Evolutionary conservation across 192 early-diverging fungal species (phyloP), one percentile per base, ranked within the genome.

Genomic region (Thamnidium elegans): DNA sequence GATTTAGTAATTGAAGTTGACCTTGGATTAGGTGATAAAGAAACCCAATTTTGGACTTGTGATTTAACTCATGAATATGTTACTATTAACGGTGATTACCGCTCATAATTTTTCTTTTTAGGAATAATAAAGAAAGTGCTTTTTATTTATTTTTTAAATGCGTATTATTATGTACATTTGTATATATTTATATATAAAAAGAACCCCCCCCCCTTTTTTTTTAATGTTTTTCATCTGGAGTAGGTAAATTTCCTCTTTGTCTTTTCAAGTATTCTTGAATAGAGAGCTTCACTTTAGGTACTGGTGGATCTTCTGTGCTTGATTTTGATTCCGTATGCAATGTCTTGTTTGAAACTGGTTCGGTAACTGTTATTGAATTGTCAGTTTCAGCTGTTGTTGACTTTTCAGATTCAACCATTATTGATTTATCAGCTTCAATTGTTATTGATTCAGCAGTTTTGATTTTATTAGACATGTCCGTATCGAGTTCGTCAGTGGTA

Each of bases 61-160:
- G 96, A 98, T 79, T 81, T 97, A 30, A 92, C 87, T 55, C 89
- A 94, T 66, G 94, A 94, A 62, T 98, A 98, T 71, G 84, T 98
- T 32, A 88, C 82, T 19, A 98, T 97, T 69, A 98, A 98, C 72
- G 92, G 90, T 15, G 92, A 95, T 63, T 98, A 95, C 69, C 86
- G 92, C 21, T 84, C 83, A 42, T 88, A 75, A 63, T 43, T 58
- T 26, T 26, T 26, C n/a, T 26, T 26, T 26, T 2, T 2, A 55
- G 31, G 7, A 55, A 55, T 53, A 30, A 10, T 13, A 17, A 53
- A 21, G 23, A 23, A 34, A 30, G 34, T 15, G 15, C 1, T 5
- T n/a, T 56, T 11, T 58, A 39, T 17, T 43, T 10, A 58, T 43
- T 19, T 17, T 14, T 52, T 10, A 15, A 48, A 48, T 19, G 9